Conservation (phyloP, 2,329 filamentous ascomycete genomes). For the Colletotrichum sp. region DNA sequence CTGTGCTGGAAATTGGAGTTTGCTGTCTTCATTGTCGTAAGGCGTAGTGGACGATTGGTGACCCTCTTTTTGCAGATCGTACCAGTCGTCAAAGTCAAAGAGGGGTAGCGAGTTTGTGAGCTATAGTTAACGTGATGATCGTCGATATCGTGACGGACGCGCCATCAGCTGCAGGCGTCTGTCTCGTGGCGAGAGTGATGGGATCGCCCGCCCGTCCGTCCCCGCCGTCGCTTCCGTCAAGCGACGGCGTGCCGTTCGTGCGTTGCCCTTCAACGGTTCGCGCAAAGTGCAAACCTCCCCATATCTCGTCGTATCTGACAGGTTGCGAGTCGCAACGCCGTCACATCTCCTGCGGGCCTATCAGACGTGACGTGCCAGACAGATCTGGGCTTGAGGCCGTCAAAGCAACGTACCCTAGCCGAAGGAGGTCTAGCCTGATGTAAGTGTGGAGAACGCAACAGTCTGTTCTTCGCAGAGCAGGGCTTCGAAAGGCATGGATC, state of each 20-base stretch:
- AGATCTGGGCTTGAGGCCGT: background rate
- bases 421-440: conserved; percentile 5
- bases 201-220: background rate
- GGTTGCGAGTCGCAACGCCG: background rate
- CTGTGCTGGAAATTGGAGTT: background rate
- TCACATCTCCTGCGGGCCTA: background rate
- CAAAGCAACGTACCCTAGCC: conserved; percentile 6
- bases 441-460: conserved; percentile 3
- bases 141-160: background rate
- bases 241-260: conserved; percentile 3
- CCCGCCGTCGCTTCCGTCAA: background rate
- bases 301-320: background rate
- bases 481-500: background rate
- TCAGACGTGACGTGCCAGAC: background rate
- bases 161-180: background rate
- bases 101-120: background rate
- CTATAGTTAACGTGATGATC: background rate
- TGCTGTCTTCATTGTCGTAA: background rate
- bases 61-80: background rate
- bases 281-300: background rate
- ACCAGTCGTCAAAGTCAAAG: background rate
- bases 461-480: conserved; percentile 10
- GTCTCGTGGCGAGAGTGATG: background rate
- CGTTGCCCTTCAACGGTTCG: background rate
- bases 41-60: background rate